These are phyloP conservation scores for Herpetomonas tarakana DNA, from an alignment of 208 protist genomes.

Conservation along the genomic window DNA sequence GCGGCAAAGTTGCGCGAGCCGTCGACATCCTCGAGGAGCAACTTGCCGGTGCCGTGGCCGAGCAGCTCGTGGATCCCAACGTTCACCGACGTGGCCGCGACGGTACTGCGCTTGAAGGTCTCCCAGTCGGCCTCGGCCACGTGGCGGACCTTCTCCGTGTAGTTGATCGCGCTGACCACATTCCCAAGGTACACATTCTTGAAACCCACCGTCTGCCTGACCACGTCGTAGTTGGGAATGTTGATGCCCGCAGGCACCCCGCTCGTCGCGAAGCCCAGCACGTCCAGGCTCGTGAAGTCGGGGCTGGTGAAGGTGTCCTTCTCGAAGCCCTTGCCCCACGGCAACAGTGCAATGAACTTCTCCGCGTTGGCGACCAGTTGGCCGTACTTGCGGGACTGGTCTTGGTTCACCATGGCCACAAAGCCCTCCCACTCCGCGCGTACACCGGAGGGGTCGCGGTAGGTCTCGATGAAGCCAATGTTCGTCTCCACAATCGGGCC, in stretches of 20 bases:
- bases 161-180: constrained; percentile 65
- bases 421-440: constrained; percentile 93
- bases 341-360: constrained; percentile 73
- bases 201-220: constrained; percentile 87
- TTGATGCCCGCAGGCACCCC: constrained; percentile 91
- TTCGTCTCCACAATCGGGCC: constrained; percentile 91
- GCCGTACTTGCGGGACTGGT: constrained; percentile 72
- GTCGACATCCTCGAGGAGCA: constrained; percentile 53
- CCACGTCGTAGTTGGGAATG: constrained; percentile 93
- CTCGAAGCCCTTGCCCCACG: constrained; percentile 87
- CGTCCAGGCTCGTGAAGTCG: constrained; percentile 92
- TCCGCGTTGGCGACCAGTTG: constrained; percentile 58
- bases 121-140: constrained; percentile 77
- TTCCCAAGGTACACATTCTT: constrained; percentile 94
- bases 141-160: constrained; percentile 70
- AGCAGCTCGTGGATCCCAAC: constrained; percentile 93
- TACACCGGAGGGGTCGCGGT: constrained; percentile 89
- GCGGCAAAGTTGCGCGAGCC: constrained; percentile 83
- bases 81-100: constrained; percentile 85
- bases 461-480: constrained; percentile 94
- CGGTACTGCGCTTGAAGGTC: constrained; percentile 58
- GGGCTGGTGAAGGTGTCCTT: constrained; percentile 85
- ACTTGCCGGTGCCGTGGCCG: constrained; percentile 91
- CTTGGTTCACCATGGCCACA: constrained; percentile 90
- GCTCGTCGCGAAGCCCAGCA: constrained; percentile 83